Evolutionary conservation across 106 monocot genomes (phyloP), one percentile per base, ranked within the genome.

Genomic region (Dactylorhiza incarnata): DNA sequence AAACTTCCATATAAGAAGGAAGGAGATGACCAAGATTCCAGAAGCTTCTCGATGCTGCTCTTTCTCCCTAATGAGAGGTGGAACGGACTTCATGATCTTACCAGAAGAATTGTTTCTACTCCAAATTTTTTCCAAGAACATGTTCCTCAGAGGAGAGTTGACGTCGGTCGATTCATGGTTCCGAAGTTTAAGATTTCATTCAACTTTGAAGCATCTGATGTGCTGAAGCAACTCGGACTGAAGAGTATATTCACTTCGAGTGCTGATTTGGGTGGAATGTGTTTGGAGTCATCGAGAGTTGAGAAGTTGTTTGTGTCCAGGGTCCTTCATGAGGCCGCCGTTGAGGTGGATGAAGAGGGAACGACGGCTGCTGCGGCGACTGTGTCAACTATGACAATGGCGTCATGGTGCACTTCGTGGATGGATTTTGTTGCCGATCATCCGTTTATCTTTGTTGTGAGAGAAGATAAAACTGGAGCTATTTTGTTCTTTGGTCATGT

Each of bases 401-500:
- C 5, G 7, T 53, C 37, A 3, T 37, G 52, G 15, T 73, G 25
- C 19, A 17, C 4, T 23, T 46, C 63, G 22, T 73, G 59, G 0
- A 22, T 49, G 20, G 65, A 76, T 19, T 87, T 87, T 48, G 72
- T 70, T 4, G 87, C 81, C 7, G 83, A 87, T 46, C 83, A 83
- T 65, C 86, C 86, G 12, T 86, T 86, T 45, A 45, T 86, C 49
- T 86, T 86, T 72, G 73, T 68, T 11, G 76, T 86, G 9, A 53
- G 65, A 51, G 83, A 86, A 46, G 80, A 80, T 17, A 9, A 2
- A 17, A 80, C 48, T 24, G 80, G 71, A 4, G 43, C 24, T 3
- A 24, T 81, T 23, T 67, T 75, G 71, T 79, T 83, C 62, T 19
- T 75, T 23, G 83, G 83, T 0, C 78, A 75, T 71, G 78, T 74